These are phyloP conservation scores for Kwoniella sp. DNA, from an alignment of 768 basidiomycete species.

Conservation along the genomic window DNA sequence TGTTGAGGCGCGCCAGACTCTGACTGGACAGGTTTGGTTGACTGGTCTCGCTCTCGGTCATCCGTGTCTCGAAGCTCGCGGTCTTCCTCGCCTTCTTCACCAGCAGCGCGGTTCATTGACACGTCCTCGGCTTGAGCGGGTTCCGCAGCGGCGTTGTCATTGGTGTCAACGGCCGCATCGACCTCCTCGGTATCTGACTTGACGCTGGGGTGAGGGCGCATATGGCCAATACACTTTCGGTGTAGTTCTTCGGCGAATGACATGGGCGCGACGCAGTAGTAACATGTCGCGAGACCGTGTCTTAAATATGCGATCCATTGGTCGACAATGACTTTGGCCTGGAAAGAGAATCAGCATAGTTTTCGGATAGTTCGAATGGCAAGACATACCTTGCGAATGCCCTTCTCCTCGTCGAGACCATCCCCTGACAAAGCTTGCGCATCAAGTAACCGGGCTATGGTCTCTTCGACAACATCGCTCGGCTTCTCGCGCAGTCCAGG, in stretches of 20 bases:
- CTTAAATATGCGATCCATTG: constrained; percentile 91
- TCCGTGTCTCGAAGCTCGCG: constrained; percentile 24
- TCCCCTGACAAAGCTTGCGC: constrained; percentile 66
- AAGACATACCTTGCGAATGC: constrained; percentile 26
- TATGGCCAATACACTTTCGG: constrained; percentile 90
- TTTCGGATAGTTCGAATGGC: neutral
- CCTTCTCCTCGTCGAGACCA: constrained; percentile 49
- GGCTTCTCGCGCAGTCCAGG: constrained; percentile 61
- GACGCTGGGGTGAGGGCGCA: constrained; percentile 59
- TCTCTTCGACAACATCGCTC: constrained; percentile 77
- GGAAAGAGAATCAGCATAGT: constrained; percentile 50
- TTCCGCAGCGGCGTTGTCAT: constrained; percentile 20
- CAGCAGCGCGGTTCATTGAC: constrained; percentile 61
- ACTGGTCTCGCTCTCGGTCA: neutral
- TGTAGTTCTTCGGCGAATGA: constrained; percentile 94
- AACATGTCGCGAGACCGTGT: constrained; percentile 68
- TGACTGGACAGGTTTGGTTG: constrained; percentile 19
- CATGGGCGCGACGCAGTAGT: constrained; percentile 91
- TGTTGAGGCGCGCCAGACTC: constrained; percentile 52
- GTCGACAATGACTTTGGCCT: constrained; percentile 84
- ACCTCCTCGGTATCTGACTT: constrained; percentile 58
- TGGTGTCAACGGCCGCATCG: constrained; percentile 11
- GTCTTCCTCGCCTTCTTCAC: constrained; percentile 54
- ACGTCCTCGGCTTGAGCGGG: constrained; percentile 13
- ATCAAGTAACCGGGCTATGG: constrained; percentile 74